Percentiles rank a stretch among this genome's conserved stretches.
Conservation (phyloP, 345 rosid genomes). For the Aquilaria yunnanensis region DNA sequence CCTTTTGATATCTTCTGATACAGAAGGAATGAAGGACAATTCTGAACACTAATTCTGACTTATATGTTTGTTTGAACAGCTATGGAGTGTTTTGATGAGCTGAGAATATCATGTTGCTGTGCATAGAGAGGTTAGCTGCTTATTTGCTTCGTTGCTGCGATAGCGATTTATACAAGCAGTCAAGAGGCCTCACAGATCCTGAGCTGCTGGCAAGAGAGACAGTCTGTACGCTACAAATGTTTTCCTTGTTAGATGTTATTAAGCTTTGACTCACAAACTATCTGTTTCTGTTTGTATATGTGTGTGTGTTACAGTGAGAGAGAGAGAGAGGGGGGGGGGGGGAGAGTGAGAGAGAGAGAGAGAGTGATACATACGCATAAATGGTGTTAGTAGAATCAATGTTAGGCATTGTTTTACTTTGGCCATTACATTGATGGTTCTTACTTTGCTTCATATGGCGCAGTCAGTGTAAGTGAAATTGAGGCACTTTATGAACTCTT, state of each 20-base stretch:
- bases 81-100: slow-evolving; percentile 68
- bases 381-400: neutral
- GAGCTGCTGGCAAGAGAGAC: slow-evolving; percentile 96
- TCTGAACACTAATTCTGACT: slow-evolving; percentile 11
- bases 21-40: neutral
- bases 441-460: slow-evolving; percentile 20
- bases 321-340: too few relatives aligned
- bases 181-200: slow-evolving; percentile 89
- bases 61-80: slow-evolving; percentile 31
- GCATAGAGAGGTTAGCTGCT: slow-evolving; percentile 66
- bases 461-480: slow-evolving; percentile 98
- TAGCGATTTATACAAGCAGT: slow-evolving; percentile 62
- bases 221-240: slow-evolving; percentile 56
- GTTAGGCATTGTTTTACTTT: neutral
- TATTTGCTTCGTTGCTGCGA: slow-evolving; percentile 74
- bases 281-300: neutral
- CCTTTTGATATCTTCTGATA: neutral
- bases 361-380: too few relatives aligned
- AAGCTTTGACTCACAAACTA: neutral
- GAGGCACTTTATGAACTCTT: slow-evolving; percentile 98
- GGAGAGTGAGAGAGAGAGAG: too few relatives aligned
- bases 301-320: too few relatives aligned
- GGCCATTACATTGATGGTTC: slow-evolving; percentile 14
- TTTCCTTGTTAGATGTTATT: slow-evolving; percentile 6
- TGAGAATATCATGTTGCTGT: slow-evolving; percentile 79